These are phyloP conservation scores for Phytophthora pinifolia DNA, from an alignment of 352 stramenopile genomes.

Conservation along the genomic window DNA sequence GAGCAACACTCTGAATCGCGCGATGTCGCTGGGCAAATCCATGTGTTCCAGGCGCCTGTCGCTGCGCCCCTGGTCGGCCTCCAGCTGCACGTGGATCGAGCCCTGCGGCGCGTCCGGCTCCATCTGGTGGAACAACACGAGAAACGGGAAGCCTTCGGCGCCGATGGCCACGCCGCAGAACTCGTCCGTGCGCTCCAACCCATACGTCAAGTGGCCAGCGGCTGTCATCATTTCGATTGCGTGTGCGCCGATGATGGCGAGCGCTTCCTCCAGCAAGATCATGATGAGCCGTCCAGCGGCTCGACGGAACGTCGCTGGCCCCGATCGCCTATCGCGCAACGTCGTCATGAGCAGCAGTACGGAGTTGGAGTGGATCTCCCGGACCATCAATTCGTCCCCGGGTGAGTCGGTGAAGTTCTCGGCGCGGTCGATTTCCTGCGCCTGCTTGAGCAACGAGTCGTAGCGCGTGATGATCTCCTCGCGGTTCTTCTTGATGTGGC, in stretches of 20 bases:
- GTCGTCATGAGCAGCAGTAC: constrained; percentile 51
- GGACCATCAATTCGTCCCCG: constrained; percentile 31
- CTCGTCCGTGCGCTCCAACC: constrained; percentile 17
- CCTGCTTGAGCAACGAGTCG: constrained; percentile 47
- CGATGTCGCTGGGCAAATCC: constrained; percentile 35
- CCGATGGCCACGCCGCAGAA: constrained; percentile 46
- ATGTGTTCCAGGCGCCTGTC: constrained; percentile 22
- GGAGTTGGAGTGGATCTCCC: constrained; percentile 38
- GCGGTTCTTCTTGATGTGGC: constrained; percentile 80
- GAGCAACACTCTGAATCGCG: constrained; percentile 31
- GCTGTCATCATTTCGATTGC: constrained; percentile 31
- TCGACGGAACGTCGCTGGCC: constrained; percentile 29
- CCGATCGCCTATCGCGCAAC: constrained; percentile 35
- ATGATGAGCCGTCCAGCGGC: constrained; percentile 46
- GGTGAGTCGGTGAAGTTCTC: constrained; percentile 30
- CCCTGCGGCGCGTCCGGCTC: constrained; percentile 36
- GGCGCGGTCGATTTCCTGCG: constrained; percentile 46
- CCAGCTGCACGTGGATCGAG: constrained; percentile 27
- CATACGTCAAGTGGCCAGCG: constrained; percentile 24
- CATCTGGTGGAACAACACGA: constrained; percentile 49
- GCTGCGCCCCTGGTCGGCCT: constrained; percentile 4
- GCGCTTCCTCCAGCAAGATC: constrained; percentile 54
- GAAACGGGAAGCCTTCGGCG: constrained; percentile 38
- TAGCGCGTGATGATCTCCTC: constrained; percentile 60
- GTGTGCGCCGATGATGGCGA: constrained; percentile 29